phyloP scores from a whole-genome alignment of 768 basidiomycete species.

The Boletus sp. region DNA sequence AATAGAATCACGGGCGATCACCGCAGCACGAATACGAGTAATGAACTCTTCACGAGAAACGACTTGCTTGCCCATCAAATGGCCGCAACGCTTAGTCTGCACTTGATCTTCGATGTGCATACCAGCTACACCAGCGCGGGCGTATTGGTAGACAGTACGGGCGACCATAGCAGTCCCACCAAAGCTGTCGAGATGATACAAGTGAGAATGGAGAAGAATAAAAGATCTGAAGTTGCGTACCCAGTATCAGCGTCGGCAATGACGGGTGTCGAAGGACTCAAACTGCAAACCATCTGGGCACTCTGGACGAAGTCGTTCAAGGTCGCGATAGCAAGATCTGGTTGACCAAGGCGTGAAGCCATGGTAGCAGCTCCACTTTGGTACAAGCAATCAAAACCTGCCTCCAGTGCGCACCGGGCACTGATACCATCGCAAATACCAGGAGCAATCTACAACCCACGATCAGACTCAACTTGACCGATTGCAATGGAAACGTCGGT shows the following conservation, averaged over 20 bases:
- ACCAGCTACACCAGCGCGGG: constrained; percentile 64
- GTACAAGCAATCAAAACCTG: constrained; percentile 74
- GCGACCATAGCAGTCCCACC: constrained; percentile 75
- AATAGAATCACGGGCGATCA: constrained; percentile 70
- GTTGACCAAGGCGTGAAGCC: constrained; percentile 72
- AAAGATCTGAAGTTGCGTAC: constrained; percentile 29
- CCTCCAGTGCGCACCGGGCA: constrained; percentile 74
- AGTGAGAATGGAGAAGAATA: constrained; percentile 5
- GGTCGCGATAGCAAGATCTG: constrained; percentile 77
- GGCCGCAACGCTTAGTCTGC: constrained; percentile 77
- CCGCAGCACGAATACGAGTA: constrained; percentile 72
- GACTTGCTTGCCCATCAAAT: constrained; percentile 77
- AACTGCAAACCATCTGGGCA: constrained; percentile 65
- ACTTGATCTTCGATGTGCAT: constrained; percentile 83
- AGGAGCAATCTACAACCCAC: constrained; percentile 54
- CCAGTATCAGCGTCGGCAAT: constrained; percentile 83
- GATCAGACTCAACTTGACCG: neutral
- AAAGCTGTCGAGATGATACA: constrained; percentile 36
- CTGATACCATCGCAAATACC: constrained; percentile 80
- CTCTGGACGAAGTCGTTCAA: constrained; percentile 72
- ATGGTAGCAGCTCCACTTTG: constrained; percentile 82
- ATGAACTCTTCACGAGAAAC: constrained; percentile 75
- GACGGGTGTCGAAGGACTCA: constrained; percentile 63
- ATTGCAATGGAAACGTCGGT: neutral
- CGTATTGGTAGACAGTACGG: constrained; percentile 71